Evolutionary conservation across 78 protist genomes (phyloP).

Genomic region (Isochrysis galbana): DNA sequence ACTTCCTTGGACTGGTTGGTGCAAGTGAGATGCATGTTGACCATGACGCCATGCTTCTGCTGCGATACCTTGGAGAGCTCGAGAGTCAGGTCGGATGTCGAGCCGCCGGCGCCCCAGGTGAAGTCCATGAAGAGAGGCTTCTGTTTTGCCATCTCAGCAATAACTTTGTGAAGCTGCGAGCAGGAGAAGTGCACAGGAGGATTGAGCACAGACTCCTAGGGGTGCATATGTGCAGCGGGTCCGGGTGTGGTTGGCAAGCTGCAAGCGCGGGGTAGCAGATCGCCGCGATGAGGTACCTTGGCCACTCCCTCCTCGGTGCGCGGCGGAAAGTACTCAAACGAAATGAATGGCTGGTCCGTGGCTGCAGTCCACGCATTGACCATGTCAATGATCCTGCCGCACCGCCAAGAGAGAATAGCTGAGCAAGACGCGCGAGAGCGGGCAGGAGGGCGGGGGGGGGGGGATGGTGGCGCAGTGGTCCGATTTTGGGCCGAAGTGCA

Average conservation of each 20-base stretch:
- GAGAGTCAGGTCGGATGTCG: not conserved
- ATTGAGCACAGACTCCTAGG: too few relatives aligned
- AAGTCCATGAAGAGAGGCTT: slow-evolving; percentile 10
- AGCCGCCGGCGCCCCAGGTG: slow-evolving; percentile 27
- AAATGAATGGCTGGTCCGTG: slow-evolving; percentile 44
- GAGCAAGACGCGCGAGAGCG: too few relatives aligned
- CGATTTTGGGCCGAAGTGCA: too few relatives aligned
- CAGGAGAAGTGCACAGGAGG: too few relatives aligned
- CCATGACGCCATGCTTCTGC: not conserved
- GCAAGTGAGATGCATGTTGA: slow-evolving; percentile 28
- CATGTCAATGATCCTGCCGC: slow-evolving; percentile 54
- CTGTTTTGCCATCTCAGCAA: slow-evolving; percentile 51
- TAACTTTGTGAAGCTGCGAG: slow-evolving; percentile 58
- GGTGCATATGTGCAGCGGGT: too few relatives aligned
- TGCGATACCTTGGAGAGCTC: not conserved
- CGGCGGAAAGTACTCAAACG: slow-evolving; percentile 74
- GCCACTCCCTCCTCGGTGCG: slow-evolving; percentile 35
- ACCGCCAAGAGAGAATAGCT: too few relatives aligned
- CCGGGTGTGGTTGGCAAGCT: too few relatives aligned
- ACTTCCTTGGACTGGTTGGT: not conserved
- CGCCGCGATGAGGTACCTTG: too few relatives aligned
- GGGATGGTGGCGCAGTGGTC: too few relatives aligned
- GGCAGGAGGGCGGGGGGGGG: too few relatives aligned
- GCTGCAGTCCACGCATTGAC: slow-evolving; percentile 16
- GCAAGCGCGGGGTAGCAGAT: too few relatives aligned